Conservation (phyloP, 371 early-diverging fungal genomes). For the Mortierella sp. region DNA sequence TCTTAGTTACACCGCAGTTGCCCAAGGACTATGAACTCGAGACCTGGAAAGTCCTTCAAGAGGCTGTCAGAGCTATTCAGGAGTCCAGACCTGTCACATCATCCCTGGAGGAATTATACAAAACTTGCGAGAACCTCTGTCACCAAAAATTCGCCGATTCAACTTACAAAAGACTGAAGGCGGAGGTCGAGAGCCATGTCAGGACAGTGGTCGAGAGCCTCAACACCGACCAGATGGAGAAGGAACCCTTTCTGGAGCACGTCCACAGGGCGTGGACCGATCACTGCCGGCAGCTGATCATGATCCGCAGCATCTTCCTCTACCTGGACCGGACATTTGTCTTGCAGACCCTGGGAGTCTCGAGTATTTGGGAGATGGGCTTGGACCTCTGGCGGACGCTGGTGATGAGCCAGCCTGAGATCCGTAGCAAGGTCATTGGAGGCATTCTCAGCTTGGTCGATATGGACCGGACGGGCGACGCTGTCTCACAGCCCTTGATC, state of each 20-base stretch:
- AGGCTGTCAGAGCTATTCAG: constrained; percentile 84
- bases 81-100: constrained; percentile 69
- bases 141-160: constrained; percentile 77
- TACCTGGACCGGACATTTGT: constrained; percentile 94
- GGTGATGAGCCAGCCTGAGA: constrained; percentile 64
- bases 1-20: constrained; percentile 70
- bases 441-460: constrained; percentile 70
- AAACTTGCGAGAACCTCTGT: constrained; percentile 87
- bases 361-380: constrained; percentile 88
- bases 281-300: constrained; percentile 77
- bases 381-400: constrained; percentile 78
- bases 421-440: constrained; percentile 66
- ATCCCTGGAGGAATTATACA: constrained; percentile 89
- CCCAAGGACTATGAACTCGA: constrained; percentile 77
- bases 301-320: constrained; percentile 88
- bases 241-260: constrained; percentile 64
- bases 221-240: constrained; percentile 52
- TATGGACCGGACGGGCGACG: constrained; percentile 72
- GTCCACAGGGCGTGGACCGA: constrained; percentile 74
- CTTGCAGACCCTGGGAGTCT: constrained; percentile 74
- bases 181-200: constrained; percentile 69
- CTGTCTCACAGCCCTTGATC: constrained; percentile 69
- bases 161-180: constrained; percentile 73
- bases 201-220: constrained; percentile 34
- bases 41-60: constrained; percentile 76